Base-by-base conservation (phyloP, 495 filamentous ascomycete species). In the Aspergillus leporis region DNA sequence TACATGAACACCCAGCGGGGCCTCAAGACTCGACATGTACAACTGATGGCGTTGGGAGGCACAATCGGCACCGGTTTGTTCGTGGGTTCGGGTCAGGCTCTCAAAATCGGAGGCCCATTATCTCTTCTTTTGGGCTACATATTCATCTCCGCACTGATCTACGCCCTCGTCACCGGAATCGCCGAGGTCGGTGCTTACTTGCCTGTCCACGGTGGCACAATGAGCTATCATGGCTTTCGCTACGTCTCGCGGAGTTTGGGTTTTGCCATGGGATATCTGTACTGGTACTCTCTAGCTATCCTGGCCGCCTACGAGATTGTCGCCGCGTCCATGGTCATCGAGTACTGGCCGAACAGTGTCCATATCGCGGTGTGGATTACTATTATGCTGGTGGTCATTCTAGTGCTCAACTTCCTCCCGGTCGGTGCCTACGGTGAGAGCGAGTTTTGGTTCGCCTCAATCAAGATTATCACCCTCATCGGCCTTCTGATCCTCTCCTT, bases 401-500 rank as follows among this genome's bases (percentile, higher is more conserved):
- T 88, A 8, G 75, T 70, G 48, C 64, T 86, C 47, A 91, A 92
- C 68, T 83, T 88, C 60, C 79, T 92, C 34, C 83, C 88, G 4
- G 83, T 92, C 32, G 67, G 75, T 6, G 79, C 83, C 18, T 92
- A 89, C 65, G 89, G 88, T 25, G 86, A 91, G 70, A 79, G 89
- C 36, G 88, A 91, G 64, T 90, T 91, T 71, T 83, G 82, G 70
- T 88, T 92, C 66, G 82, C 87, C 9, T 82, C 81, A 56, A 78
- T 92, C 73, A 93, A 94, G 66, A 88, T 93, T 62, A 75, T 92
- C 68, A 90, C 88, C 25, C 84, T 92, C 56, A 56, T 90, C 50
- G 90, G 89, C 36, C 81, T 90, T 61, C 70, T 90, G 55, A 79
- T 89, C 53, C 79, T 88, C 46, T 86, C 81, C 53, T 85, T 92